Conservation (phyloP, 1,284 basidiomycete species). For the Austroboletus novae-zelandiae region DNA sequence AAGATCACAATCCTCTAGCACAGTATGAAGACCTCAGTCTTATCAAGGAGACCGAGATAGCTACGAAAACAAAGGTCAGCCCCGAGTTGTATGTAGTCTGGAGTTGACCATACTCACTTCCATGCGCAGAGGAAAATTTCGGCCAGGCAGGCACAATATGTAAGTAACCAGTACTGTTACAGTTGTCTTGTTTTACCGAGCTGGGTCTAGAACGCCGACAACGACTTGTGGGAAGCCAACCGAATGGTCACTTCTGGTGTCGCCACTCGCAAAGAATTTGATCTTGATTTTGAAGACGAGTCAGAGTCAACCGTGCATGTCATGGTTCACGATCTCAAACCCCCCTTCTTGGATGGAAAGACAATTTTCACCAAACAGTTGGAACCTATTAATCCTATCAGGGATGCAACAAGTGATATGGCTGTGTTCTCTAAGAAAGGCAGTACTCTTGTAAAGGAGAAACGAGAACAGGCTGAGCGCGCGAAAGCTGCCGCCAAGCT, state of each 20-base stretch:
- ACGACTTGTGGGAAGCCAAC: conserved; percentile 98
- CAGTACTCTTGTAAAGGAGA: conserved; percentile 89
- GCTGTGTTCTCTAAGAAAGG: conserved; percentile 97
- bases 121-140: conserved; percentile 73
- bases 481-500: conserved; percentile 95
- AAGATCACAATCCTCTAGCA: conserved; percentile 89
- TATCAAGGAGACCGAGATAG: conserved; percentile 76
- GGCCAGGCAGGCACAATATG: conserved; percentile 91
- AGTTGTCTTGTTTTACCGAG: neutral
- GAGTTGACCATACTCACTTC: conserved; percentile 5
- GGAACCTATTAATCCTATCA: conserved; percentile 95
- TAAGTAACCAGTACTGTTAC: conserved; percentile 39
- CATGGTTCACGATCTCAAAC: conserved; percentile 95
- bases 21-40: conserved; percentile 84
- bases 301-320: conserved; percentile 95
- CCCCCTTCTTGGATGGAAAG: conserved; percentile 95
- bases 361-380: conserved; percentile 97
- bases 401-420: conserved; percentile 92
- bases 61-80: conserved; percentile 71
- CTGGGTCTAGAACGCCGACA: conserved; percentile 81
- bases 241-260: conserved; percentile 96
- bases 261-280: conserved; percentile 80
- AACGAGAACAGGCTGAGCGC: conserved; percentile 93
- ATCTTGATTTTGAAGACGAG: conserved; percentile 91
- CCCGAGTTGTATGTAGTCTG: neutral